Conservation (phyloP, 805 yeast genomes). For the Diddensiella caesifluorescens region DNA sequence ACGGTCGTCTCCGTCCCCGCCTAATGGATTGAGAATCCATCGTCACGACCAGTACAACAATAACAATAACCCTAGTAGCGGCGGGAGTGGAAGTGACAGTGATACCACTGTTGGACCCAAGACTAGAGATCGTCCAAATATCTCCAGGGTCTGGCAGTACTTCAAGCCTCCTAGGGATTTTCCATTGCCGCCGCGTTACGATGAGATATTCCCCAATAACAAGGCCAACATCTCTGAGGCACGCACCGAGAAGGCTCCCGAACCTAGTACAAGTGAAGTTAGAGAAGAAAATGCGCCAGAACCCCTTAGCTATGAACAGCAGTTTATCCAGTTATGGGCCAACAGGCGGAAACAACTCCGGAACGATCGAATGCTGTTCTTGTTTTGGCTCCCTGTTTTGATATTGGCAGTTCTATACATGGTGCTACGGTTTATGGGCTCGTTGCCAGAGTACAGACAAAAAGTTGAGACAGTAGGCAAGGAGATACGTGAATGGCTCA, state of each 20-base stretch:
- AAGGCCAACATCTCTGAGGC: no score
- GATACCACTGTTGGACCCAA: constrained; percentile 16
- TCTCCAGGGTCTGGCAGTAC: constrained; percentile 18
- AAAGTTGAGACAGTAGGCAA: constrained; percentile 2
- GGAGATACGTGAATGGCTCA: background rate
- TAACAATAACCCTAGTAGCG: constrained; percentile 1
- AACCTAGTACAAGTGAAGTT: constrained; percentile 1
- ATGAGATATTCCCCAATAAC: constrained; percentile 24
- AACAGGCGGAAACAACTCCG: constrained; percentile 40
- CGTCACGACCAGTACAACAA: background rate
- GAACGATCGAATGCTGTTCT: constrained; percentile 78
- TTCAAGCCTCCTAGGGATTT: constrained; percentile 10
- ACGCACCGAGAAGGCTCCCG: constrained; percentile 1
- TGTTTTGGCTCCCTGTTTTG: constrained; percentile 87
- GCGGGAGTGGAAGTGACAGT: constrained; percentile 17
- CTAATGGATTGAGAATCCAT: background rate
- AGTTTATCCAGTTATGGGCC: constrained; percentile 33
- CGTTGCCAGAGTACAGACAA: constrained; percentile 2
- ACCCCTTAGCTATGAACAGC: constrained; percentile 18
- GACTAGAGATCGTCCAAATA: constrained; percentile 12
- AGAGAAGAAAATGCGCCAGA: constrained; percentile 6
- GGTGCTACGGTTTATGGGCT: constrained; percentile 3
- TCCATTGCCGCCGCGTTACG: constrained; percentile 24
- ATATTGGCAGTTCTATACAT: constrained; percentile 26
- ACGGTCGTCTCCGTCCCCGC: background rate